Evolutionary conservation across 2,329 filamentous ascomycete species (phyloP), one percentile per base, ranked within the genome.

Genomic region (Trichoderma harzianum): DNA sequence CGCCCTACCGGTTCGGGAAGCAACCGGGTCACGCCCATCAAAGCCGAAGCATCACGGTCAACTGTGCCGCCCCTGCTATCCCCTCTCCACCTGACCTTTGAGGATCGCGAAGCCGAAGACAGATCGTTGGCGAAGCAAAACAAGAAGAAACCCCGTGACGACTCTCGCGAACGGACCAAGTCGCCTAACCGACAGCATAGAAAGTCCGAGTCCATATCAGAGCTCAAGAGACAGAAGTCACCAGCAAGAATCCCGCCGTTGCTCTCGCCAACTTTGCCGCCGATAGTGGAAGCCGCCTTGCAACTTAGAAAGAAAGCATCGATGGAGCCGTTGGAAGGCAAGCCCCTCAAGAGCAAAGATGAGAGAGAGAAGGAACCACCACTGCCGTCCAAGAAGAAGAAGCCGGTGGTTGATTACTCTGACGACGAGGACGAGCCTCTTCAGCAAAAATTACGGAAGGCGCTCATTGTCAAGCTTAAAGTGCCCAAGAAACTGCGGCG

Each of bases 211-310:
- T 74, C 74, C 11, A 51, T 32, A 51, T 73, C 77, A 0, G 75
- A 76, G 3, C 10, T 75, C 24, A 86, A 82, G 75, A 86, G 82
- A 73, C 78, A 81, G 24, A 83, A 77, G 64, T 77, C 80, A 1
- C 77, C 81, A 0, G 39, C 78, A 10, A 80, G 80, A 61, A 78
- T 89, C 30, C 88, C 87, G 0, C 80, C 84, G 0, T 79, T 89
- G 7, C 80, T 90, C 12, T 90, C 88, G 0, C 88, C 88, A 0
- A 89, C 87, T 0, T 77, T 90, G 7, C 88, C 88, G 1, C 80
- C 86, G 0, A 77, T 84, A 21, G 79, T 90, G 0, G 86, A 89
- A 73, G 84, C 78, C 4, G 80, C 80, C 70, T 71, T 82, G 39
- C 77, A 72, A 21, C 77, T 74, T 76, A 78, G 72, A 74, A 78